Evolutionary conservation across 2,329 filamentous ascomycete species (phyloP), one percentile per base, ranked within the genome.

Genomic region (Aspergillus ruber): DNA sequence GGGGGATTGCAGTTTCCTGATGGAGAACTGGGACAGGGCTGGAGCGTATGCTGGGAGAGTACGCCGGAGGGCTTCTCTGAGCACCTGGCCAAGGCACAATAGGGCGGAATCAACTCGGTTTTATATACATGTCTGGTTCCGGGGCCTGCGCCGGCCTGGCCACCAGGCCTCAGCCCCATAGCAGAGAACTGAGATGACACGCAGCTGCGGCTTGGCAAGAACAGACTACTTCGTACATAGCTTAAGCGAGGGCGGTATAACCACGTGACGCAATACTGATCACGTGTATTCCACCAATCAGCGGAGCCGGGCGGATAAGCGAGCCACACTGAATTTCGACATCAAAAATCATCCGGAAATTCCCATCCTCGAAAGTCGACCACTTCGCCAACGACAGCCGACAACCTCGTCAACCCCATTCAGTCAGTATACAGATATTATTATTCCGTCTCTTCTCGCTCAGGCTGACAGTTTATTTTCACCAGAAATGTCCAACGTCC

Each of bases 401-500:
- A 64, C 64, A 29, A 29, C 10, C 25, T 29, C 25, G 25, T 27
- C 54, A 59, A 57, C 53, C 55, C 61, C 61, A 56, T 59, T 57
- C 65, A 68, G 66, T 68, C 54, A 65, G 66, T 68, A 44, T 21
- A 44, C 20, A 23, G 6, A 2, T 35, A 3, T 10, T 6, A 21
- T 21, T 5, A 4, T 21, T 27, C 38, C 6, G 15, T 32, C 7
- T 25, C 27, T 41, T 23, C 41, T 51, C 15, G 44, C 17, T 15
- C 20, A 29, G 17, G 17, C 15, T 45, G 17, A 42, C 42, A 13
- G 17, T 43, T 40, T 27, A 33, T 50, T 54, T 55, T 55, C 46
- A 53, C 58, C 71, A 82, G 77, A 79, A 72, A 86, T 86, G 82
- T 84, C 83, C 67, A 81, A 76, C 70, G 70, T 73, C 61, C 62